phyloP scores from a whole-genome alignment of 306 rosid species.

The Begonia masoniana region DNA sequence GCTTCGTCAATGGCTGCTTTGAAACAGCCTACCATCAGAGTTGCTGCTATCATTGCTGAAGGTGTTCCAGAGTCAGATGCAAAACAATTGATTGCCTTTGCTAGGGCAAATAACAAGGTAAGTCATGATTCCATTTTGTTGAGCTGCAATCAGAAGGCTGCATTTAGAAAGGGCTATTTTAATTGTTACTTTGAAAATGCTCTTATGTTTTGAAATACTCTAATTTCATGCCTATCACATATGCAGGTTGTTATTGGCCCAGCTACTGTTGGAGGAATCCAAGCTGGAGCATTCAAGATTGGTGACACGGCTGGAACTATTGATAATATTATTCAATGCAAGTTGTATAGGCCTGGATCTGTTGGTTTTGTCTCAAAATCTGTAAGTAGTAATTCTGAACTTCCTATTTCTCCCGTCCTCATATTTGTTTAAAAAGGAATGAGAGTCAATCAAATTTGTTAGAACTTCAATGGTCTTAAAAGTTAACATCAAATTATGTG shows the following conservation, averaged over 20 bases:
- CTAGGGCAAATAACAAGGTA: constrained; percentile 91
- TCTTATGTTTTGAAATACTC: not conserved
- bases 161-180: not conserved
- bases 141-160: not conserved
- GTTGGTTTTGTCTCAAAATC: constrained; percentile 99
- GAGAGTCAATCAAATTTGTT: not conserved
- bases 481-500: too few species aligned
- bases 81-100: constrained; percentile 89
- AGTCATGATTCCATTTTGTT: constrained; percentile 1
- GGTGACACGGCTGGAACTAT: constrained; percentile 99
- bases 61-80: constrained; percentile 95
- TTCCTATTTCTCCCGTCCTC: constrained; percentile 5
- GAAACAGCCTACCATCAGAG: constrained; percentile 94
- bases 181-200: not conserved
- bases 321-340: constrained; percentile 85
- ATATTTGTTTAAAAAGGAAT: constrained; percentile 3
- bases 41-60: constrained; percentile 94
- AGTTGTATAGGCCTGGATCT: constrained; percentile 99
- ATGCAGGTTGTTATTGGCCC: constrained; percentile 90
- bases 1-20: constrained; percentile 87
- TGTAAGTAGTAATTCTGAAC: constrained; percentile 36
- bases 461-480: too few species aligned
- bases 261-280: constrained; percentile 98
- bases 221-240: constrained; percentile 3
- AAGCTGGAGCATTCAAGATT: constrained; percentile 98